Evolutionary conservation across 345 rosid genomes (phyloP).

Genomic region (Pugionium cornutum): DNA sequence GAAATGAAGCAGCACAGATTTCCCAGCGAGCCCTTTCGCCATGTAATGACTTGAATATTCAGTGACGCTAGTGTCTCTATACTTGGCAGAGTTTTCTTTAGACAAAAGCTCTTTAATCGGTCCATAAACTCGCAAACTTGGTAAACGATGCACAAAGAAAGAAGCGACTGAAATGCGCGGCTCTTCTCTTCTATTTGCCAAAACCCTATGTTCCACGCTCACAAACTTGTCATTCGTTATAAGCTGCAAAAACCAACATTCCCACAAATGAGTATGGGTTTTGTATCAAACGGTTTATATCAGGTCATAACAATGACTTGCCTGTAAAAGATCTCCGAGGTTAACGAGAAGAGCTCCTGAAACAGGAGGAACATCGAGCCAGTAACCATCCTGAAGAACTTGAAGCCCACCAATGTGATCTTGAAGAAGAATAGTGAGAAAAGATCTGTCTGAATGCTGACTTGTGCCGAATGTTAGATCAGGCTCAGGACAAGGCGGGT

Average conservation of each 20-base stretch:
- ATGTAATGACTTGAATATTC: conserved; percentile 35
- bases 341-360: conserved; percentile 52
- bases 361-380: conserved; percentile 50
- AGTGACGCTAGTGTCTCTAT: conserved; percentile 43
- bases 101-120: conserved; percentile 51
- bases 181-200: conserved; percentile 38
- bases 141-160: conserved; percentile 34
- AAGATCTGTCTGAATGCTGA: conserved; percentile 48
- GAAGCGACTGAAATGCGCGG: conserved; percentile 47
- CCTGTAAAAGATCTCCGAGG: conserved; percentile 63
- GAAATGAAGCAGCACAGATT: conserved; percentile 26
- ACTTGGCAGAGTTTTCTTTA: conserved; percentile 45
- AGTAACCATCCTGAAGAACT: conserved; percentile 37
- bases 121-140: conserved; percentile 31
- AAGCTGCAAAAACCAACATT: conserved; percentile 33
- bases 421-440: conserved; percentile 59
- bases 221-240: conserved; percentile 45
- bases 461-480: conserved; percentile 51
- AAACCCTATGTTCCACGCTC: conserved; percentile 50
- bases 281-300: not conserved
- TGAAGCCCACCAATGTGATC: conserved; percentile 66
- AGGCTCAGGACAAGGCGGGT: conserved; percentile 59
- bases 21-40: conserved; percentile 46
- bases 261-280: conserved; percentile 1
- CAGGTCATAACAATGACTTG: conserved; percentile 19